A percentile compares a stretch with the other conserved stretches of the same genome.
phyloP scores from a whole-genome alignment of 192 early-diverging fungal genomes.

The Podochytrium sp. region DNA sequence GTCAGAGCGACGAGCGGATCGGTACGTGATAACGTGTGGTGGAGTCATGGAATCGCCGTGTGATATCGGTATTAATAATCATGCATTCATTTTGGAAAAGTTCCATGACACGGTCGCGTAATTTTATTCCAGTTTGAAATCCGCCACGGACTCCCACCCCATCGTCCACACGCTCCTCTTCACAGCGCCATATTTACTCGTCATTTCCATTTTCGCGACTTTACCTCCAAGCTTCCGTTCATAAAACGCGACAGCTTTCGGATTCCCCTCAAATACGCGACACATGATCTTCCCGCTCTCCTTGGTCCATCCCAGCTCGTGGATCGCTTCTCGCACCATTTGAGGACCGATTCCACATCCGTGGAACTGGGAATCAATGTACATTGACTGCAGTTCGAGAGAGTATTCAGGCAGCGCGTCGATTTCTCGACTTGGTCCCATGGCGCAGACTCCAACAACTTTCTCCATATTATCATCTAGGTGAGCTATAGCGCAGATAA shows the following conservation, averaged over 20 bases:
- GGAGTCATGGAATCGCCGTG: too few species aligned
- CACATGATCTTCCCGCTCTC: constrained; percentile 3
- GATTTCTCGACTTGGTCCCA: not conserved
- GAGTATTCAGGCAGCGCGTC: not conserved
- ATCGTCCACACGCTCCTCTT: not conserved
- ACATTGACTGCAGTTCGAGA: not conserved
- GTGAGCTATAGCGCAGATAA: not conserved
- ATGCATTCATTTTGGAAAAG: too few species aligned
- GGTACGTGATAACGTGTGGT: not conserved
- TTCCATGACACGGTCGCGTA: too few species aligned
- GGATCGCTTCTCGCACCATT: constrained; percentile 3
- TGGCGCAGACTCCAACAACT: not conserved
- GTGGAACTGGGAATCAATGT: not conserved
- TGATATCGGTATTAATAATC: too few species aligned
- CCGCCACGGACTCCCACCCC: constrained; percentile 4
- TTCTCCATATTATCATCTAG: not conserved
- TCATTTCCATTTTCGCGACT: not conserved
- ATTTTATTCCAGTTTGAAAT: too few species aligned
- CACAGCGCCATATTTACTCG: not conserved
- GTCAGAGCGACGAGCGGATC: not conserved
- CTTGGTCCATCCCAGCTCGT: constrained; percentile 6
- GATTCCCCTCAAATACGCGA: not conserved
- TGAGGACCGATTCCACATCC: not conserved
- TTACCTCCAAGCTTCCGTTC: not conserved
- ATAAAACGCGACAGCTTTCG: constrained; percentile 2